Conservation (phyloP, 2,329 filamentous ascomycete genomes). For the Diaporthe ampelina region DNA sequence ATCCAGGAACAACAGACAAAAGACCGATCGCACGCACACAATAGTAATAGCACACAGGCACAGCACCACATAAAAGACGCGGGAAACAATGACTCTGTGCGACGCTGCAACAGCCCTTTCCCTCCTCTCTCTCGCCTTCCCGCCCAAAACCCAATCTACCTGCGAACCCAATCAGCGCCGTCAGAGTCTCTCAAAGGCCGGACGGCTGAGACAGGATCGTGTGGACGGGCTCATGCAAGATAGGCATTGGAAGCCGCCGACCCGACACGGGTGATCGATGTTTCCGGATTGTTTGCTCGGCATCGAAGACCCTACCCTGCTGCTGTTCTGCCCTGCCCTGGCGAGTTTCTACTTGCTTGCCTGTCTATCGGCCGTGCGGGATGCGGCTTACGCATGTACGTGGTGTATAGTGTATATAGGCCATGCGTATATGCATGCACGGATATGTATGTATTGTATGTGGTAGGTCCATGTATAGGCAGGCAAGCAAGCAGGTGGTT, state of each 20-base stretch:
- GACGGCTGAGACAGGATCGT: slow-evolving; percentile 35
- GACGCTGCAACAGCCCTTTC: background rate
- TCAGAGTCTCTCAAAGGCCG: background rate
- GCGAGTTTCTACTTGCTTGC: background rate
- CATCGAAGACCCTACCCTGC: slow-evolving; percentile 4
- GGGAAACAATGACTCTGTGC: slow-evolving; percentile 11
- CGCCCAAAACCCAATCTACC: slow-evolving; percentile 25
- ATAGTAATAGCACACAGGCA: background rate
- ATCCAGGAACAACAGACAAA: background rate
- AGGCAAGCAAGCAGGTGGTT: background rate
- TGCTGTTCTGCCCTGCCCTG: background rate
- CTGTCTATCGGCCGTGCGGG: slow-evolving; percentile 10
- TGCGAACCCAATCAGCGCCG: slow-evolving; percentile 30
- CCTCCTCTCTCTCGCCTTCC: background rate
- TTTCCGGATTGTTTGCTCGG: slow-evolving; percentile 17
- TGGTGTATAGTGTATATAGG: background rate
- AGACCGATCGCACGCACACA: background rate
- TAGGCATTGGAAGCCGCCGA: slow-evolving; percentile 29
- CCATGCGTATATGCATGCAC: no score
- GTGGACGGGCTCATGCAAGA: slow-evolving; percentile 32
- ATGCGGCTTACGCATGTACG: slow-evolving; percentile 20
- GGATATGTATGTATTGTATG: background rate
- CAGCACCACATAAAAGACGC: background rate
- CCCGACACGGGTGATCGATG: slow-evolving; percentile 3
- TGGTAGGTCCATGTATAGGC: background rate